phyloP scores from a whole-genome alignment of 2,329 filamentous ascomycete genomes.

The Xylariaceae sp. region DNA sequence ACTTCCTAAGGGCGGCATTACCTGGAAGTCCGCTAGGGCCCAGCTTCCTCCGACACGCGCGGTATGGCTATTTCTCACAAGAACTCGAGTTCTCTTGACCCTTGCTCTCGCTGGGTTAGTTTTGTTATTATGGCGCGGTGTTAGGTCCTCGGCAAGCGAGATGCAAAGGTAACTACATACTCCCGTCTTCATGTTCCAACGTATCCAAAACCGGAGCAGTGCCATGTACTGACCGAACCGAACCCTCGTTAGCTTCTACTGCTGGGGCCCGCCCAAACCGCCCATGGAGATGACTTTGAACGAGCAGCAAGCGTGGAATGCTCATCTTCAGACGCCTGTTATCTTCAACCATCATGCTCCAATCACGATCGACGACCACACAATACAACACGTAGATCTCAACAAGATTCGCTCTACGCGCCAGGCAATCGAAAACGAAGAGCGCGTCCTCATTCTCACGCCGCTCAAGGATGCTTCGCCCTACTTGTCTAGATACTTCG shows the following conservation, averaged over 20 bases:
- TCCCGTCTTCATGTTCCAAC: neutral
- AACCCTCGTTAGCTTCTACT: conserved; percentile 69
- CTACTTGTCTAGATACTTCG: conserved; percentile 85
- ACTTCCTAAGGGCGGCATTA: conserved; percentile 81
- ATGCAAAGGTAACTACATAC: conserved; percentile 70
- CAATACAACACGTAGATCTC: conserved; percentile 75
- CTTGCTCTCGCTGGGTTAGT: conserved; percentile 64
- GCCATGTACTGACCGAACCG: conserved; percentile 20
- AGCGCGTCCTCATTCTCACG: conserved; percentile 86
- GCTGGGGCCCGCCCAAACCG: conserved; percentile 91
- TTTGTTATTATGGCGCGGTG: conserved; percentile 81
- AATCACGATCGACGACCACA: conserved; percentile 73
- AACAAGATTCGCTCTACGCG: conserved; percentile 78
- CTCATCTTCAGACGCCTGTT: conserved; percentile 84
- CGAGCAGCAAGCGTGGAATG: conserved; percentile 84
- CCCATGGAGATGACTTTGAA: conserved; percentile 93
- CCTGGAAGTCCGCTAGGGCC: conserved; percentile 84
- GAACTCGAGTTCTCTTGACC: conserved; percentile 71
- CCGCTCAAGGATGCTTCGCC: conserved; percentile 83
- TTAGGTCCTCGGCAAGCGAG: conserved; percentile 73
- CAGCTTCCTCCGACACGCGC: conserved; percentile 72
- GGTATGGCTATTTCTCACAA: conserved; percentile 63
- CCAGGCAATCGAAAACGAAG: conserved; percentile 72
- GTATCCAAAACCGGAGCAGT: neutral
- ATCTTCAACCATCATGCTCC: conserved; percentile 94